Base-by-base conservation (phyloP, 1,139 yeast genomes). In the Pneumocystis canis region DNA sequence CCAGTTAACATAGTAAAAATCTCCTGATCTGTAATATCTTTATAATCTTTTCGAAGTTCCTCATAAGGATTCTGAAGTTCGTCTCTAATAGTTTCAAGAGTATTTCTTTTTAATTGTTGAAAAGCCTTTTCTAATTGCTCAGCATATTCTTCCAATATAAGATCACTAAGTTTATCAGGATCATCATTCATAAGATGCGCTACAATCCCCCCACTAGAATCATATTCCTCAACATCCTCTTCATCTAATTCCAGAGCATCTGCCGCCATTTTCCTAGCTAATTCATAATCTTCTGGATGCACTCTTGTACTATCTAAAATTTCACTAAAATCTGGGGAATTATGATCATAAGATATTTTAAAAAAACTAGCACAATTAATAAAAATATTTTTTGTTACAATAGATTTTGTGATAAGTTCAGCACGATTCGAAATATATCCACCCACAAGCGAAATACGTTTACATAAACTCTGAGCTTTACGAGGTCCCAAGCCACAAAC, bases 161-260 rank as follows among this genome's bases (percentile, higher is more conserved):
- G 82, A 66, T 89, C 95, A 70, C 89, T 92, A 66, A 92, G 82
- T 73, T 88, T 85, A 64, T 84, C 87, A n/a, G 87, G 85, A 64
- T 87, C 92, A 68, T 89, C 95, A 65, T 84, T 85, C 73, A 86
- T 81, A 68, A 92, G 79, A 70, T 87, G 85, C 66, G 85, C 85
- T 66, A 92, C 85, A 14, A 90, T 89, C 59, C 95, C 97, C 31
- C 80, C 78, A 31, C 78, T 77, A 63, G 79, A 79, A 69, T 87
- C 95, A 66, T 85, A 78, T 65, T 85, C 94, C 2, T 85, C 88
- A 71, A 88, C 80, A 69, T 90, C 96, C 74, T 90, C 97, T 71
- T 94, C 98, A 71, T 90, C 97, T 68, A 89, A 80, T 71, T 94
- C 99, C 67, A 92, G 79, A 1, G 98, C 97, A 77, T 92, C 98